Percentiles rank a stretch among this genome's conserved stretches.
phyloP scores from a whole-genome alignment of 495 filamentous ascomycete genomes.

The Durotheca rogersii region DNA sequence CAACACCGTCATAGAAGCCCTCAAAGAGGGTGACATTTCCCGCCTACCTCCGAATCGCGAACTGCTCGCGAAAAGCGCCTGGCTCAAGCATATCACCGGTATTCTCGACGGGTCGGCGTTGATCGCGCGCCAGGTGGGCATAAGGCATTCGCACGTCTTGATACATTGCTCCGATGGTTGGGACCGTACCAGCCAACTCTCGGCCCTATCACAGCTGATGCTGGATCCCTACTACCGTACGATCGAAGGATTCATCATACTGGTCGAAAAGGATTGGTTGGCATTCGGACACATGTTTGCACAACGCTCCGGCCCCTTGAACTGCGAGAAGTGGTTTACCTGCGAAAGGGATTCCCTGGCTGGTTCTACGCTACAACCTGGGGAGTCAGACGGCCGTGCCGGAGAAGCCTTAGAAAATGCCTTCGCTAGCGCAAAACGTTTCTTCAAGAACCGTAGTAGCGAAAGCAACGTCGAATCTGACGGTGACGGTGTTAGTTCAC shows the following conservation, averaged over 20 bases:
- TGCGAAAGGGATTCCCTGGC: conserved; percentile 70
- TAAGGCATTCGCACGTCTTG: conserved; percentile 89
- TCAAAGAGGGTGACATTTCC: conserved; percentile 91
- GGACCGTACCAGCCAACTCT: conserved; percentile 95
- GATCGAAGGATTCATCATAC: conserved; percentile 89
- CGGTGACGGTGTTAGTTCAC: conserved; percentile 23
- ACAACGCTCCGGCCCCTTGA: conserved; percentile 79
- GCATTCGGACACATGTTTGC: conserved; percentile 98
- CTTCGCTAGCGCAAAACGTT: conserved; percentile 80
- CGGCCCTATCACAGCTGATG: conserved; percentile 89
- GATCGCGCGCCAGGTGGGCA: conserved; percentile 84
- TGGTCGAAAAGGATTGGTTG: conserved; percentile 98
- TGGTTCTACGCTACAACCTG: conserved; percentile 53
- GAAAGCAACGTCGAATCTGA: conserved; percentile 55
- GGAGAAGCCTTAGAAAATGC: conserved; percentile 84
- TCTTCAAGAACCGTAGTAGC: conserved; percentile 77
- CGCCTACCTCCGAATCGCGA: conserved; percentile 82
- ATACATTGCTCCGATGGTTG: conserved; percentile 99
- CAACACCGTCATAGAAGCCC: conserved; percentile 80
- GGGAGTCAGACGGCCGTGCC: conserved; percentile 58
- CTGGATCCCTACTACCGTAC: conserved; percentile 96
- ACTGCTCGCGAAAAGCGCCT: conserved; percentile 76
- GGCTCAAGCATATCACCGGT: conserved; percentile 86
- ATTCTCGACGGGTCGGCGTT: conserved; percentile 81
- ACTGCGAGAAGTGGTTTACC: conserved; percentile 93